phyloP scores from a whole-genome alignment of 768 basidiomycete genomes.

The Tylopilus cervinicoccineus region DNA sequence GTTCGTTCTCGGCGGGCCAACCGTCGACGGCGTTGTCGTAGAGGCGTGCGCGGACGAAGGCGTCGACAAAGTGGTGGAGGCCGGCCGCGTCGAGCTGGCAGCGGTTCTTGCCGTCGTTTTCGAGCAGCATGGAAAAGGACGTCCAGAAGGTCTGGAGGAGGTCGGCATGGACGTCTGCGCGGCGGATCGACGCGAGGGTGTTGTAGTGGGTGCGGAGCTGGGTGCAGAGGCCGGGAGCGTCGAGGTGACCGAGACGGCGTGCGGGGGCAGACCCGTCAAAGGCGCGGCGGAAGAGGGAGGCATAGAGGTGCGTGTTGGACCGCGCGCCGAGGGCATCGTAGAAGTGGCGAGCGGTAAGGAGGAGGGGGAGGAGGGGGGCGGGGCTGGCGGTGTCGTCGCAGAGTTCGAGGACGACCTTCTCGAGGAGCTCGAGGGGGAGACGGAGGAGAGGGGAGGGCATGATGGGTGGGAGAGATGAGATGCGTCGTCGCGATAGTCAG shows the following conservation, averaged over 20 bases:
- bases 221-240: constrained; percentile 32
- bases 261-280: constrained; percentile 53
- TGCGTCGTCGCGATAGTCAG: no score
- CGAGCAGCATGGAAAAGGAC: constrained; percentile 53
- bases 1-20: constrained; percentile 53
- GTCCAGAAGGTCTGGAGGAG: constrained; percentile 39
- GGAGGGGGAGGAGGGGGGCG: constrained; percentile 44
- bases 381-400: constrained; percentile 26
- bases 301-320: constrained; percentile 39
- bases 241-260: constrained; percentile 47
- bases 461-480: constrained; percentile 4
- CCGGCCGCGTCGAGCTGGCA: constrained; percentile 52
- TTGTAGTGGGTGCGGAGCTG: constrained; percentile 39
- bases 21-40: constrained; percentile 42
- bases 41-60: constrained; percentile 43
- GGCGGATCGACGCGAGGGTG: constrained; percentile 30
- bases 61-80: constrained; percentile 42
- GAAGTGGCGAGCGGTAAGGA: constrained; percentile 40
- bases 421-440: constrained; percentile 45
- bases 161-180: constrained; percentile 31
- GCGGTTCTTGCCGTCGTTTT: constrained; percentile 66
- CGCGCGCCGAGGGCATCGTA: constrained; percentile 31
- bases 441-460: constrained; percentile 25
- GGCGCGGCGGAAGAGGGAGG: constrained; percentile 48
- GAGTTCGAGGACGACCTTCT: constrained; percentile 49